Evolutionary conservation across 352 stramenopile species (phyloP), one percentile per base, ranked within the genome.

Genomic region (Pythium monospermum): DNA sequence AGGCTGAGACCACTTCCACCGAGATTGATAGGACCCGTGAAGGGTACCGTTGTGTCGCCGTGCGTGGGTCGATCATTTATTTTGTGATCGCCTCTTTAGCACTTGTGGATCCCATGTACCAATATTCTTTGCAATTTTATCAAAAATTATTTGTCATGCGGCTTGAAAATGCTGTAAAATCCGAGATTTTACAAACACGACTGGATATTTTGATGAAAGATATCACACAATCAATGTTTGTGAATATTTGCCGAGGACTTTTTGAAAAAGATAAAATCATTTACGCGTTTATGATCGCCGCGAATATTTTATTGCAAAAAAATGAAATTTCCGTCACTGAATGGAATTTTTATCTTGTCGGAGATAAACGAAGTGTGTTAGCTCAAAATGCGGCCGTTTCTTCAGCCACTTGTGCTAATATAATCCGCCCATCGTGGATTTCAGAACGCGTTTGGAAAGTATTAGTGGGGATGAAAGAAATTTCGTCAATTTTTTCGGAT

Each of bases 191-290:
- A 6, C 61, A 87, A 12, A 66, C 85, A 23, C 71, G 92, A n/a
- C 64, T 98, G 2, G 69, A 83, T 1, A 96, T 97, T 40, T 56
- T 98, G 13, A 91, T 96, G 57, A 53, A 96, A 23, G 88, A 97
- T 61, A 87, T 97, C 45, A 98, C 93, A 1, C 70, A 69, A 37
- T 95, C 80, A 36, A 96, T 98, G 73, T 98, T 96, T 49, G 82
- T 94, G 4, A 97, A 98, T 68, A 76, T 98, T 1, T 97, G 93
- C 56, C 80, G 91, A 2, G 93, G 93, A 0, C 62, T 98, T 1
- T 98, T 98, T 55, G 93, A 98, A 61, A 95, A 94, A 44, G 86
- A 98, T 69, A 98, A 98, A 64, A 81, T 98, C 38, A 75, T 98
- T 18, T 98, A 95, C 64, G 84, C 91, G 11, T 96, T 98, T 57